Evolutionary conservation across 2,329 filamentous ascomycete species (phyloP), one percentile per base, ranked within the genome.

Genomic region (Fusarium torreyae): DNA sequence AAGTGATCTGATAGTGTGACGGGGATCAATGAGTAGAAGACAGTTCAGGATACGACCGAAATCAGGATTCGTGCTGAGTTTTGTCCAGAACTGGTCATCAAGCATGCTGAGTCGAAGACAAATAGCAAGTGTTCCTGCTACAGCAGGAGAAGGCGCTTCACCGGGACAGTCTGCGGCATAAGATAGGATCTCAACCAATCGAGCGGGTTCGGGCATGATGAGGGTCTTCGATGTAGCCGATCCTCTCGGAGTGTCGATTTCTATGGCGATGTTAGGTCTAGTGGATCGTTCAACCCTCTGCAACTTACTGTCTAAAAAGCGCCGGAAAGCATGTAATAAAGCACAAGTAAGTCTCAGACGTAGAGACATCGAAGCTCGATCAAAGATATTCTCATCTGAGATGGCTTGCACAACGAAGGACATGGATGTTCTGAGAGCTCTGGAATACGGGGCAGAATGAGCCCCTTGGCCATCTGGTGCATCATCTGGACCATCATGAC

Each of bases 381-480:
- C 81, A 15, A 86, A 79, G 63, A 91, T 81, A 20, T 86, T 81
- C 24, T 84, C 80, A 60, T 90, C 86, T 14, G 86, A 88, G 50
- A 93, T 84, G 8, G 89, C 89, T 18, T 85, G 81, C 33, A 90
- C 85, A 22, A 92, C 79, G 28, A 91, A 81, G 8, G 80, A 81
- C 58, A 91, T 78, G 4, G 83, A 83, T 64, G 81, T 83, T n/a
- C 79, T 70, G 4, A 85, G 65, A 40, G 79, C 77, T 18, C 80
- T 78, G 39, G 77, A 65, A 43, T 78, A 79, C 4, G 51, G 71
- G 18, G 73, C 69, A 17, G 73, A 66, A 9, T 71, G 66, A 24
- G 72, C 68, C 40, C 57, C 13, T 66, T 66, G 36, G 57, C 63
- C 42, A 45, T 66, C 34, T 20, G 43, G 17, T 26, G 36, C 58